Evolutionary conservation across 2,329 filamentous ascomycete genomes (phyloP), one percentile per base, ranked within the genome.

Genomic region (Dendrostoma leiphaemia): DNA sequence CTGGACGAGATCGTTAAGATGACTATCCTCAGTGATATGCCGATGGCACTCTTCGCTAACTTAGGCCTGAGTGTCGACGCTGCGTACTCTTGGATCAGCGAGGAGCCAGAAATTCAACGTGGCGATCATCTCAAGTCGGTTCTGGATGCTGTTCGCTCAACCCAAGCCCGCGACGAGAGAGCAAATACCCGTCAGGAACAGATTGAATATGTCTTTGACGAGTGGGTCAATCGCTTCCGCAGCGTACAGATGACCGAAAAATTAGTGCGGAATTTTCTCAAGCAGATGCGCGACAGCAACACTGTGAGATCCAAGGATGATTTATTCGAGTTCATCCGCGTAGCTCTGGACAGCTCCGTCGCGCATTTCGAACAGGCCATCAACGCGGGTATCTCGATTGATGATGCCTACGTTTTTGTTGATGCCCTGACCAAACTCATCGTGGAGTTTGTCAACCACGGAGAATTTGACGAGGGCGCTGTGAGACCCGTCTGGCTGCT

Each of bases 201-300:
- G 68, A 84, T 96, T 72, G 91, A 95, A 63, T 97, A 99, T 67
- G 81, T 97, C 19, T 97, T 99, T 65, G 91, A 93, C 40, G 94
- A 99, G 73, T 99, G 94, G 94, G 83, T 93, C 26, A 85, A 88
- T 56, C 81, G 97, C 7, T 88, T 81, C 73, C 88, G 88, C 69
- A 90, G 91, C 63, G 81, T 85, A n/a, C 84, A 86, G 61, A 84
- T 87, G 4, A 85, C 87, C 4, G 88, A 91, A 58, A 89, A 88
- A 65, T 82, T 86, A 0, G 78, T 85, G 51, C 75, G 81, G 6
- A 83, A 89, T 2, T 97, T 97, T 70, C 82, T 97, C 43, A 85
- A 88, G 63, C 93, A 97, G 69, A 76, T 97, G 65, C 88, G 93
- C 63, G 80, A 85, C 53, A 82, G 83, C 60, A 82, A 88, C 58